Evolutionary conservation across 257 asterid species (phyloP), one percentile per base, ranked within the genome.

Genomic region (Nicotiana benthamiana): DNA sequence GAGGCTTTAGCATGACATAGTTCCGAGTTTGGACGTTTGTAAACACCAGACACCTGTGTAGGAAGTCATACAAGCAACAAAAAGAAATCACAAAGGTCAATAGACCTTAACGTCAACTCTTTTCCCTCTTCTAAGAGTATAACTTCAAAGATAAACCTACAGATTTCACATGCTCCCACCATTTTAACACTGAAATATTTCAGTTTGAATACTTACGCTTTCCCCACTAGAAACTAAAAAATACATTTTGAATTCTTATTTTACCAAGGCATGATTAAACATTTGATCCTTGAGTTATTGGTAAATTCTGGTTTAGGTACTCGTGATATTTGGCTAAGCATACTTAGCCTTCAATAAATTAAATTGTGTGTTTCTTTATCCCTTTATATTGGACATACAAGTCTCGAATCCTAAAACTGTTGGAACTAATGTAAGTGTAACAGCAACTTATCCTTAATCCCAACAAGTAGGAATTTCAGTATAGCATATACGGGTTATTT

Each of bases 21-120:
- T 83, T 95, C 99, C 40, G 87, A 80, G 79, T 89, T 92, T 82
- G 97, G 92, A 60, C 97, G 91, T 84, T 94, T 92, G 87, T 88
- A 92, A 84, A 95, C 86, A 90, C 92, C 99, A 80, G 92, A 91
- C 28, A 94, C 99, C 99, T 95, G 81, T 75, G 48, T 80, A 86
- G 61, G 72, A 82, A 80, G 83, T 62, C 72, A 75, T 51, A 48
- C 57, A 70, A 43, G 34, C 57, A 70, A 70, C 20, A 17, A 52
- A 27, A 70, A 13, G 48, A 40, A 70, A 40, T 70, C 34, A 70
- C 11, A 67, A 46, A 46, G 62, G 59, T 26, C 30, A 12, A 78
- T 40, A 34, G 59, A 40, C 46, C 46, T 70, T 12, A 70, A 40
- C 30, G 20, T 68, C 76, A 68, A 36, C 1, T 6, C 13, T 40